phyloP scores from a whole-genome alignment of 1,139 yeast genomes.

The Saccharomyces hybrid region DNA sequence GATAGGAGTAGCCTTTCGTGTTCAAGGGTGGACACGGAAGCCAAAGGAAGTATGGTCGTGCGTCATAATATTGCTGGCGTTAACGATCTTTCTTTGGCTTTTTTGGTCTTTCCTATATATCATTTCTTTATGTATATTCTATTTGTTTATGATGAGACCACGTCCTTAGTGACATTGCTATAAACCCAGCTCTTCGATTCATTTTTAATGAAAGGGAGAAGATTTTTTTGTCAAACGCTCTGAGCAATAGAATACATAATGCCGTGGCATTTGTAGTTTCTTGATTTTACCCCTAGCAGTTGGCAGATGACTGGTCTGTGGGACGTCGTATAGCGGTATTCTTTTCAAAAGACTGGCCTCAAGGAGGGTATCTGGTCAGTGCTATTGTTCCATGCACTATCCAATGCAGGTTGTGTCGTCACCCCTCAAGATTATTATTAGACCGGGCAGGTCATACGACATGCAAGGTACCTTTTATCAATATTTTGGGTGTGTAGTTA shows the following conservation, averaged over 20 bases:
- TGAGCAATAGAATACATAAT: constrained; percentile 18
- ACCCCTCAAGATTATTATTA: not conserved
- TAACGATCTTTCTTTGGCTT: not conserved
- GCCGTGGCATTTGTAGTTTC: not conserved
- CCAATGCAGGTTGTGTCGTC: not conserved
- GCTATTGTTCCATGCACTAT: not conserved
- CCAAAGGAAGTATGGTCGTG: not conserved
- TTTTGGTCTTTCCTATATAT: not conserved
- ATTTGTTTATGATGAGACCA: constrained; percentile 34
- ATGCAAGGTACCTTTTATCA: not conserved
- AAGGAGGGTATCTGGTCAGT: not conserved
- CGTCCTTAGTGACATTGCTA: constrained; percentile 35
- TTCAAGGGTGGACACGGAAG: not conserved
- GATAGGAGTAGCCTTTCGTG: not conserved
- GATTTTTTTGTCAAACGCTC: constrained; percentile 35
- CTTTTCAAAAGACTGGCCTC: too few relatives aligned
- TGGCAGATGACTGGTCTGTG: too few relatives aligned
- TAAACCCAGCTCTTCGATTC: constrained; percentile 49
- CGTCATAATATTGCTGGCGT: not conserved
- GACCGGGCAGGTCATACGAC: not conserved
- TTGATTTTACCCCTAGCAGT: not conserved
- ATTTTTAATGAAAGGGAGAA: constrained; percentile 14
- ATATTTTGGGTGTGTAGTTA: not conserved
- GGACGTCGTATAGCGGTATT: too few relatives aligned
- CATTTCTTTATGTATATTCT: not conserved